These are phyloP conservation scores for Recurvomyces mirabilis DNA, from an alignment of 495 filamentous ascomycete species.

Conservation along the genomic window DNA sequence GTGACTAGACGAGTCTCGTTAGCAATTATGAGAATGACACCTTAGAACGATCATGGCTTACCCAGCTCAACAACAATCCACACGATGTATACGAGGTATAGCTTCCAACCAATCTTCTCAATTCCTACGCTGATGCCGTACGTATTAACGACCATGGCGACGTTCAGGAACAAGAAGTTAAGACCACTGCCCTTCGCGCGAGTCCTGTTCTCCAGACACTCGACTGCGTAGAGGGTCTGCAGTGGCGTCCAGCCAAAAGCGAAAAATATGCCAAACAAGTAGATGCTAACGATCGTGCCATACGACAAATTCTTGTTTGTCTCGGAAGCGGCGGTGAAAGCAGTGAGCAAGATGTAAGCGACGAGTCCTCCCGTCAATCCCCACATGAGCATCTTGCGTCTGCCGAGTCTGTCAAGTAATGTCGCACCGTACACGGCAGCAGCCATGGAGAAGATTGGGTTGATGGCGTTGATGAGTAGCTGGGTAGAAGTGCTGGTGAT, in stretches of 20 bases:
- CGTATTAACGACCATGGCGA: conserved; percentile 18
- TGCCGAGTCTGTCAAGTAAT: conserved; percentile 20
- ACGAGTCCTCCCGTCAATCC: conserved; percentile 15
- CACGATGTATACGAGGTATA: conserved; percentile 25
- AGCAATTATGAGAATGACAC: not conserved
- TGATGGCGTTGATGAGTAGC: conserved; percentile 18
- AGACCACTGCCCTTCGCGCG: conserved; percentile 23
- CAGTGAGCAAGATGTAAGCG: conserved; percentile 15
- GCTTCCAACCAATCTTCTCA: conserved; percentile 21
- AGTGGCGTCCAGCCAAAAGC: conserved; percentile 19
- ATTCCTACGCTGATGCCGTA: conserved; percentile 14
- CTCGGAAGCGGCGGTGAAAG: conserved; percentile 13
- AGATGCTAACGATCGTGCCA: conserved; percentile 18
- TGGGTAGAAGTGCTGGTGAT: conserved; percentile 6
- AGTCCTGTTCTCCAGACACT: conserved; percentile 20
- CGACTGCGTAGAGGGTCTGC: conserved; percentile 20
- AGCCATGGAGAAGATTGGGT: conserved; percentile 17
- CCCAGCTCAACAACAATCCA: conserved; percentile 15
- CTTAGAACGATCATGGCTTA: not conserved
- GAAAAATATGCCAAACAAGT: conserved; percentile 19
- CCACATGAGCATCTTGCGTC: conserved; percentile 22
- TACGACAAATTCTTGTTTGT: conserved; percentile 7
- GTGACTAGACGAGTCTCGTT: not conserved
- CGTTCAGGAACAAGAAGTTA: conserved; percentile 17
- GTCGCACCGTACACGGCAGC: conserved; percentile 19